Base-by-base conservation (phyloP, 306 rosid genomes). In the Acacia crassicarpa region DNA sequence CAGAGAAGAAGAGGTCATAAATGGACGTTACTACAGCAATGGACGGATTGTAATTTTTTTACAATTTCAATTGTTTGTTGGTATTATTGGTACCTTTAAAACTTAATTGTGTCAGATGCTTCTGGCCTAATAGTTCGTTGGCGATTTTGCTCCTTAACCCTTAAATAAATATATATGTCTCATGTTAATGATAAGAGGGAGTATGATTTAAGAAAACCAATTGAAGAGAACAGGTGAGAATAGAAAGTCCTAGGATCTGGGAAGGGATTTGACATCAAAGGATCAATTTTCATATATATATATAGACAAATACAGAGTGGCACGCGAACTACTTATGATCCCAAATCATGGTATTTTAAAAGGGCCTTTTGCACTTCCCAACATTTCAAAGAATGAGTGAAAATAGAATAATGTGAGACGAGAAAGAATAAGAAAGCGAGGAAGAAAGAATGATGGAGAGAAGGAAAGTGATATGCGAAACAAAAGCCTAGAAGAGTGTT, bases 401-500 rank as follows among this genome's bases (percentile, higher is more conserved):
- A 32, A 33, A 81, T 67, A 68, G 73, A 46, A 43, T 49, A 81
- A 77, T 68, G 43, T n/a, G 2, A 33, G 23, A 32, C 22, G 56
- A 65, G 66, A 56, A 66, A 13, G 45, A 35, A 65, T 12, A 30
- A 23, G 33, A 23, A 0, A 22, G 66, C 1, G 16, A 7, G 67
- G 16, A 5, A 27, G 27, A 20, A n/a, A n/a, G 19, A 61, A 25
- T 25, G 12, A 13, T 61, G 67, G 38, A 25, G 15, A 11, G 35
- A 22, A 59, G 7, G 3, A 61, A 25, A 67, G 25, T 35, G 25
- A 35, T 33, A 35, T 33, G 72, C 1, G 72, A 83, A 80, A 83
- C 91, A 85, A 84, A 90, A 87, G 86, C 89, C 94, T 90, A 95
- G 97, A 90, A 84, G 67, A 82, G 90, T 95, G 98, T 90, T 90